Conservation (phyloP, 2,329 filamentous ascomycete species). For the Mariannaea sp. region DNA sequence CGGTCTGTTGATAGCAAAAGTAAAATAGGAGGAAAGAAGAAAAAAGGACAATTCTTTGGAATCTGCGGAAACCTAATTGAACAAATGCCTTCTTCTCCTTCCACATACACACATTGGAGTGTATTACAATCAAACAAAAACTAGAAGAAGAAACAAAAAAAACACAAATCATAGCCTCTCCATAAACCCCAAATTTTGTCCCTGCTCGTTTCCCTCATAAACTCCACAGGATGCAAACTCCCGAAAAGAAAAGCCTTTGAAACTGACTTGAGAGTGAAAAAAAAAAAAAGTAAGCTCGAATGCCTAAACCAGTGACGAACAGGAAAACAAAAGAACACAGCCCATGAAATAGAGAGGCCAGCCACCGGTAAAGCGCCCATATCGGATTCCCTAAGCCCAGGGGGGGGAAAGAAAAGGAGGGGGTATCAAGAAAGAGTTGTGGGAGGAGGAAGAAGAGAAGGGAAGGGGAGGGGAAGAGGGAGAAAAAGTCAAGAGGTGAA, state of each 20-base stretch:
- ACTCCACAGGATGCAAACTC: slow-evolving; percentile 23
- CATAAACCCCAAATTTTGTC: neutral
- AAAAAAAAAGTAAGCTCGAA: slow-evolving; percentile 13
- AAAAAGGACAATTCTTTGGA: slow-evolving; percentile 6
- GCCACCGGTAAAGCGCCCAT: no score
- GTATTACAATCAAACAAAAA: no score
- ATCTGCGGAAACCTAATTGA: slow-evolving; percentile 1
- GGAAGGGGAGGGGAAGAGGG: no score
- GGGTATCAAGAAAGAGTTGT: slow-evolving; percentile 14
- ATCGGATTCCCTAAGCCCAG: no score
- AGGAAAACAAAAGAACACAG: slow-evolving; percentile 4
- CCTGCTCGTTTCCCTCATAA: slow-evolving; percentile 2
- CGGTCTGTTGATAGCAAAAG: no score
- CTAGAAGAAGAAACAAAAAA: no score
- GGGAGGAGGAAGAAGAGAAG: neutral
- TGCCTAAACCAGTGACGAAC: neutral
- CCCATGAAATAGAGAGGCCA: no score
- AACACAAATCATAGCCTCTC: neutral
- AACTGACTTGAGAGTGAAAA: slow-evolving; percentile 7
- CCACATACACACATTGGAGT: neutral
- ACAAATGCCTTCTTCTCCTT: slow-evolving; percentile 1
- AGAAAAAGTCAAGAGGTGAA: neutral
- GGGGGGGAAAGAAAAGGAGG: neutral
- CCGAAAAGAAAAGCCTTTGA: slow-evolving; percentile 2
- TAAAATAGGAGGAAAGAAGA: slow-evolving; percentile 1